Evolutionary conservation across 306 rosid species (phyloP), one percentile per base, ranked within the genome.

Genomic region (Bauhinia variegata): DNA sequence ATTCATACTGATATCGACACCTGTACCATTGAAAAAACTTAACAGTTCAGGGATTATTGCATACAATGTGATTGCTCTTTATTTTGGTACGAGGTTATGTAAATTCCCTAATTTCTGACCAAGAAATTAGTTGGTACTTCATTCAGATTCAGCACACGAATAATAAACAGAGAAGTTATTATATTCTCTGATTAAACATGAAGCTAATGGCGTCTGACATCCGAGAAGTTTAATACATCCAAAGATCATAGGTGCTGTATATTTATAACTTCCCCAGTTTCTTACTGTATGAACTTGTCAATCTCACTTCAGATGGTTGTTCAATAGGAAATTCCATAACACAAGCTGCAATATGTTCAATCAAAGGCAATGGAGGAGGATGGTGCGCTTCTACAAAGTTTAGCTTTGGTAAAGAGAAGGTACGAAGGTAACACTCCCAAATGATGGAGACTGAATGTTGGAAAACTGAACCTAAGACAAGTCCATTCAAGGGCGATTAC

Each of bases 1-100:
- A 73, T 92, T 85, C 87, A 85, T 85, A 72, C 90, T 85, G 51
- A 85, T 85, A 79, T 85, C 90, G 64, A 85, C 90, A 77, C 90
- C 98, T 92, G 83, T 47, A 67, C 37, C 31, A 53, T 47, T 57
- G 50, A 69, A 70, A 54, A 53, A 79, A n/a, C n/a, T n/a, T n/a
- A n/a, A n/a, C n/a, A 60, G 34, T 46, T 48, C 61, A 60, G 23
- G 56, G 55, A 55, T 82, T 74, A 84, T 78, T 12, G 60, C 42
- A 63, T 73, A 73, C 31, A 61, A 65, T 17, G 51, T 75, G 48
- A 15, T 37, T 68, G 42, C 58, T 16, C 37, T 67, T 39, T n/a
- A 59, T 57, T 48, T 49, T 47, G 18, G 59, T 31, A 30, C 31
- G 32, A 51, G 46, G 57, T 8, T 13, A 16, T 17, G 16, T 65